phyloP scores from a whole-genome alignment of 371 early-diverging fungal genomes.

The Rhizopus delemar region DNA sequence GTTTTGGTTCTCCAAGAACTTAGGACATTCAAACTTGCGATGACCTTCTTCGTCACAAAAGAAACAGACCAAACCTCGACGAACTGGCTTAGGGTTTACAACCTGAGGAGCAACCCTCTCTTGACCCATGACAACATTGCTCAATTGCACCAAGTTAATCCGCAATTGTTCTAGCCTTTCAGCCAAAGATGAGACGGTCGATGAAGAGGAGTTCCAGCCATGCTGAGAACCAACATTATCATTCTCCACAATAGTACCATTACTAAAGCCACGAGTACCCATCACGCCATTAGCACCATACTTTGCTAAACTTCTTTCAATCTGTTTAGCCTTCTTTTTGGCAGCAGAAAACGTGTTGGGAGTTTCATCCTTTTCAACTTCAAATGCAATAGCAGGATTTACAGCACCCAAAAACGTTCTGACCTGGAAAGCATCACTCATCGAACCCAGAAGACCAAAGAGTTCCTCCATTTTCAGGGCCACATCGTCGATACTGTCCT shows the following conservation, averaged over 20 bases:
- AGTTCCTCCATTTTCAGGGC: constrained; percentile 14
- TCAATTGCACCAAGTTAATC: constrained; percentile 7
- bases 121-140: background rate
- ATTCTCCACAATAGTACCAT: background rate
- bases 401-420: constrained; percentile 17
- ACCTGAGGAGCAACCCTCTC: too few species aligned
- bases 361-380: constrained; percentile 15
- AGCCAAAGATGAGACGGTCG: constrained; percentile 3
- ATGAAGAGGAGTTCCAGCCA: background rate
- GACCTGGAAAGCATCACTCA: constrained; percentile 5
- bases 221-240: background rate
- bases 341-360: background rate
- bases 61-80: background rate
- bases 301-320: constrained; percentile 4
- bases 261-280: background rate
- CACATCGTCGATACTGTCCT: constrained; percentile 4
- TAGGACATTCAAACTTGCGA: background rate
- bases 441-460: constrained; percentile 2
- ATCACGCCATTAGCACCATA: background rate
- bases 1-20: background rate
- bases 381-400: constrained; percentile 3
- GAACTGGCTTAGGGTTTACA: background rate
- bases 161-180: constrained; percentile 9
- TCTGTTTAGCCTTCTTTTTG: constrained; percentile 1
- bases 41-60: constrained; percentile 6